Evolutionary conservation across 139 green algal genomes (phyloP).

Genomic region (Edaphochlamys debaryana): DNA sequence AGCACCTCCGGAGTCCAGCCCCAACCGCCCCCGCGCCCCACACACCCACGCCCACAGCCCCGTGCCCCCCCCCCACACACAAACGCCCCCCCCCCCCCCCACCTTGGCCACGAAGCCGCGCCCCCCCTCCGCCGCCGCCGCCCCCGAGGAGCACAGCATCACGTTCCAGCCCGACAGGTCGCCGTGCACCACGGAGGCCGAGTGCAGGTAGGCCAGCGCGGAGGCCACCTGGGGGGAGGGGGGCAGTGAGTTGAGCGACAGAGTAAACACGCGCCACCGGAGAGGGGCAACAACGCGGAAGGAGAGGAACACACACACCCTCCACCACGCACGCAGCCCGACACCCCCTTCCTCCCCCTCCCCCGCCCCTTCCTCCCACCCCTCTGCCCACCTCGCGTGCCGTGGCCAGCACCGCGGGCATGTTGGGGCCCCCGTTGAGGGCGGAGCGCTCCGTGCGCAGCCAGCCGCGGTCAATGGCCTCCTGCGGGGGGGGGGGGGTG

Average conservation of each 20-base stretch:
- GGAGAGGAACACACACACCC: too few relatives aligned
- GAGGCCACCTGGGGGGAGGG: too few relatives aligned
- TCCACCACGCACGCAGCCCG: too few relatives aligned
- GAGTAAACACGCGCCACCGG: too few relatives aligned
- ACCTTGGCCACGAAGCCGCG: slow-evolving; percentile 74
- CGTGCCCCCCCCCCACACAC: background rate
- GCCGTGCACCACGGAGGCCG: slow-evolving; percentile 62
- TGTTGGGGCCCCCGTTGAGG: slow-evolving; percentile 37
- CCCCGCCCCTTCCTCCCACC: too few relatives aligned
- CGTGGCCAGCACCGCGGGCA: slow-evolving; percentile 53
- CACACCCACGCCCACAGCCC: too few relatives aligned
- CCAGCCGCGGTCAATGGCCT: slow-evolving; percentile 59
- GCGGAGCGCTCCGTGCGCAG: slow-evolving; percentile 42
- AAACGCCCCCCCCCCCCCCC: background rate
- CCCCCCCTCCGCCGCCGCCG: slow-evolving; percentile 15
- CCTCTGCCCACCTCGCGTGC: slow-evolving; percentile 59
- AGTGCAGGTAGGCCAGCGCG: slow-evolving; percentile 69
- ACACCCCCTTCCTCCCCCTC: too few relatives aligned
- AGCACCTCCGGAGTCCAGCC: too few relatives aligned
- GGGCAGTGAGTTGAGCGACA: too few relatives aligned
- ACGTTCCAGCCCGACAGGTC: slow-evolving; percentile 73
- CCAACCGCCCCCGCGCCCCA: too few relatives aligned
- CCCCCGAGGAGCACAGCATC: slow-evolving; percentile 57
- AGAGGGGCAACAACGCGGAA: too few relatives aligned
- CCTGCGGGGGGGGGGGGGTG: slow-evolving; percentile 14